Percentiles rank a stretch among this genome's conserved stretches.
Evolutionary conservation across 768 basidiomycete genomes (phyloP).

Genomic region (Tricholoma furcatifolium): DNA sequence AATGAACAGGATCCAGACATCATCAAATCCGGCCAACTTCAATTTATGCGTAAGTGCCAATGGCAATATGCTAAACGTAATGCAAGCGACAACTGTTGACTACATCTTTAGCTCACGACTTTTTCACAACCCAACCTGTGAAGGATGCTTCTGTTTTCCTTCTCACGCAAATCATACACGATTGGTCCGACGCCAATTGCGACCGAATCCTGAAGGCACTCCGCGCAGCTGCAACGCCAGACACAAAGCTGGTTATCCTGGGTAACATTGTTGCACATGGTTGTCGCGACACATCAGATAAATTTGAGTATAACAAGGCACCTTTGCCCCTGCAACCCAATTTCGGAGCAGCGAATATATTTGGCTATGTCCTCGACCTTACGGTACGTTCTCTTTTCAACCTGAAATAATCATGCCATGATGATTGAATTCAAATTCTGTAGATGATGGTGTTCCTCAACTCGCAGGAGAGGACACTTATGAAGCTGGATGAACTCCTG

Average conservation of each 20-base stretch:
- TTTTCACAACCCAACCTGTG: conserved; percentile 35
- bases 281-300: conserved; percentile 10
- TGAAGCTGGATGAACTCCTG: conserved; percentile 4
- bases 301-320: not conserved
- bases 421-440: not conserved
- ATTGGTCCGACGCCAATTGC: conserved; percentile 34
- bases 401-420: not conserved
- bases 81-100: not conserved
- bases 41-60: not conserved
- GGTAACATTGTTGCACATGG: conserved; percentile 33
- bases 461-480: conserved; percentile 9
- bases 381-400: not conserved
- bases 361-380: conserved; percentile 6
- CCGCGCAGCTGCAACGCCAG: conserved; percentile 28
- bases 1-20: conserved; percentile 5
- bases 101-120: conserved; percentile 27
- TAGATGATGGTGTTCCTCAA: conserved; percentile 16
- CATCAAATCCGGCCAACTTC: not conserved
- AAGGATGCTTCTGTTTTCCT: conserved; percentile 35
- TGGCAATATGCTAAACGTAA: not conserved
- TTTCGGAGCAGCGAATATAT: conserved; percentile 7
- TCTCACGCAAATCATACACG: conserved; percentile 34
- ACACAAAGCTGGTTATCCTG: conserved; percentile 35
- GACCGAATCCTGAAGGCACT: conserved; percentile 31
- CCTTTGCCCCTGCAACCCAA: conserved; percentile 8